Base-by-base conservation (phyloP, 1,284 basidiomycete genomes). In the Hymenochaete sp. region DNA sequence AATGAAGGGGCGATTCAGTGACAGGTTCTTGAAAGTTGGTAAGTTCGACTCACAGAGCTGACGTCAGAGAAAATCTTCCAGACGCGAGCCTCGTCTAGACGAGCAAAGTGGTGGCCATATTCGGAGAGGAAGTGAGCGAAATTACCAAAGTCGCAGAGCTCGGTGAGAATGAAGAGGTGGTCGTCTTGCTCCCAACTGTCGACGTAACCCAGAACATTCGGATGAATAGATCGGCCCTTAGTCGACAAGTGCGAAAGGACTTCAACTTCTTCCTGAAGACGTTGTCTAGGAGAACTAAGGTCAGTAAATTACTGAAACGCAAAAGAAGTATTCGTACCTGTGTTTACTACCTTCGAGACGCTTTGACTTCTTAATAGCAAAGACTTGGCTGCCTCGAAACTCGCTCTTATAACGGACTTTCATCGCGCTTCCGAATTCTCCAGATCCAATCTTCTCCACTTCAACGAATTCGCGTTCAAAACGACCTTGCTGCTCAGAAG, bases 121-220 rank as follows among this genome's bases (percentile, higher is more conserved):
- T 93, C 87, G 70, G 89, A 87, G 54, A 99, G 70, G 72, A 98
- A 98, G 58, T 80, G 82, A 1, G 82, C 82, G 53, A 98, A 77
- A 60, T 91, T 95, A 48, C 96, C 96, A 50, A 88, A 75, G 54
- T 88, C 85, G 64, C 96, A 98, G 27, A 98, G 75, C 63, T 98
- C 96, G 2, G 93, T 97, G 60, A 86, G 90, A 55, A 99, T 93
- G 65, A 77, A 97, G 25, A 98, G 69, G 48, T 80, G 77, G 44
- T 92, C 83, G 50, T 88, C 77, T 66, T 98, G 89, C 64, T 99
- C 95, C 96, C 96, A 98, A 48, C 91, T 93, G 65, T 96, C 91
- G 48, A 91, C 73, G 55, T 96, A 93, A n/a, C 75, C 75, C 38
- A 98, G 77, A 14, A 98, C 82, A 62, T 95, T 91, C 1, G 77